phyloP scores from a whole-genome alignment of 768 basidiomycete genomes.

The Boletus reticuloceps region DNA sequence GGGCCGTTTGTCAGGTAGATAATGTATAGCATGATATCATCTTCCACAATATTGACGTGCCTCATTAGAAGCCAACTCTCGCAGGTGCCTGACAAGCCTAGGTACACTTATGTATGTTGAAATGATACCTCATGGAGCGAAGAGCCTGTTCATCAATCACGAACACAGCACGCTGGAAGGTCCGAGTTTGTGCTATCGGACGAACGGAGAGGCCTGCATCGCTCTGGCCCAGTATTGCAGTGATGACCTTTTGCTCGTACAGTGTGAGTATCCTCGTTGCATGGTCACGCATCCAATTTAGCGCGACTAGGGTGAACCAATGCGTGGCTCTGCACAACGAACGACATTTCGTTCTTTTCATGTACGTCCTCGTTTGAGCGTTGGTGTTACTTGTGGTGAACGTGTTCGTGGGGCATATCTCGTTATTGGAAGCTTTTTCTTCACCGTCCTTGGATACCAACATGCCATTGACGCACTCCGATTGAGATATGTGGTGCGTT shows the following conservation, averaged over 20 bases:
- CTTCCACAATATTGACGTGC: background rate
- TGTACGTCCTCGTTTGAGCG: conserved; percentile 47
- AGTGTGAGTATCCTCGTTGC: conserved; percentile 34
- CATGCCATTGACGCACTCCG: conserved; percentile 59
- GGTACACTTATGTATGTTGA: background rate
- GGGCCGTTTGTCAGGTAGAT: background rate
- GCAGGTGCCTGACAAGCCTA: background rate
- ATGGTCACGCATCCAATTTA: conserved; percentile 1
- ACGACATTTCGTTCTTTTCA: conserved; percentile 93
- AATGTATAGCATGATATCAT: background rate
- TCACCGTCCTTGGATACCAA: conserved; percentile 60
- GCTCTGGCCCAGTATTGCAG: background rate
- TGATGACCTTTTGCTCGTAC: background rate
- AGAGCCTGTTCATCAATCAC: no score
- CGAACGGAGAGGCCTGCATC: no score
- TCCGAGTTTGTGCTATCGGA: no score
- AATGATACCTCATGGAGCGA: no score
- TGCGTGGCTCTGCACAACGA: conserved; percentile 96
- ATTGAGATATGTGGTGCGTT: conserved; percentile 43
- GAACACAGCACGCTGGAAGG: no score
- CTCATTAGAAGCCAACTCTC: background rate
- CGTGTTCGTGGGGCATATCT: conserved; percentile 65
- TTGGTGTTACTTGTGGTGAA: background rate
- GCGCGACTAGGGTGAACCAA: conserved; percentile 80
- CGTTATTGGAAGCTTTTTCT: conserved; percentile 63